Evolutionary conservation across 176 grass and related monocot species (phyloP), one percentile per base, ranked within the genome.

Genomic region (Phragmites australis): DNA sequence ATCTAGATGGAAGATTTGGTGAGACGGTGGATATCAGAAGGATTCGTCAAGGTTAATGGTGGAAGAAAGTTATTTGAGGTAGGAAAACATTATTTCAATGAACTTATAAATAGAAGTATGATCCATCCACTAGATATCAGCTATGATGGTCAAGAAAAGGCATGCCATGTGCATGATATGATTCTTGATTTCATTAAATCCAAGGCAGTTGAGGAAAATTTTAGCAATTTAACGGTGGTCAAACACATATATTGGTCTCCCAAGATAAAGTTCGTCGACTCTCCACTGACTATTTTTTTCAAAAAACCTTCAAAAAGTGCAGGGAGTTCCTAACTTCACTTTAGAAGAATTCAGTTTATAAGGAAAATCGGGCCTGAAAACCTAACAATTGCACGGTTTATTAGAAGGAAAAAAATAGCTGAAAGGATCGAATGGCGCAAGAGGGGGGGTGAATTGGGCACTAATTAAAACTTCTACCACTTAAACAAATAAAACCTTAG

Each of bases 51-150:
- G 30, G 52, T 9, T 40, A 21, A 39, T 48, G 51, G 80, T 69
- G 69, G 21, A 27, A 63, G n/a, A 37, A 79, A 26, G 37, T 17
- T 80, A 42, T 74, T 74, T 43, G 89, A 88, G 51, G 85, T 78
- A 78, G 89, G 80, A 6, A 85, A 87, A 70, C 82, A 43, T 55
- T 91, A 88, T 84, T 91, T 91, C 74, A 91, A 91, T 79, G 89
- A 91, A 72, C 81, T 91, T 48, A 75, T 91, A 68, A 88, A 91
- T n/a, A 91, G 80, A 78, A 87, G 85, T 48, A 59, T 91, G 71
- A 68, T 91, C 30, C 80, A 91, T 41, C 80, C 85, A 8, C 30
- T 70, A 19, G 54, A 60, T 53, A 70, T 81, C 19, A 29, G 67
- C 6, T 78, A 84, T 11, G 70, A 88, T 41, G 81, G 60, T 56